These are phyloP conservation scores for Nitzschia palea DNA, from an alignment of 108 stramenopile genomes.

Conservation along the genomic window DNA sequence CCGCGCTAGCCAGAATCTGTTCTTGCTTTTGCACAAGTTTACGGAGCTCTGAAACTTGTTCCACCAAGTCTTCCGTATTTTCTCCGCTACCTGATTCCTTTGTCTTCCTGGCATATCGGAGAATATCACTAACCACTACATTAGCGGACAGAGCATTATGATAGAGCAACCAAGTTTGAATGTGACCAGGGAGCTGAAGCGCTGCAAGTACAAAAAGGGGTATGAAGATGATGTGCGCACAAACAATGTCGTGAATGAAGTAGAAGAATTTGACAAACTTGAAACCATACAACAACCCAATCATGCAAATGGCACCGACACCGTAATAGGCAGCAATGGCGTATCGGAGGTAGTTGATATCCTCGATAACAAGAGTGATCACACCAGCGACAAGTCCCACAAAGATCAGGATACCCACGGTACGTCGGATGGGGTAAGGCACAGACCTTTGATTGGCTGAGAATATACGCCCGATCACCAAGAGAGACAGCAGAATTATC, in stretches of 20 bases:
- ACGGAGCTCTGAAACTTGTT: conserved; percentile 87
- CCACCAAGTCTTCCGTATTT: conserved; percentile 73
- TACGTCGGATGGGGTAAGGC: conserved; percentile 81
- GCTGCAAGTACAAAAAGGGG: conserved; percentile 85
- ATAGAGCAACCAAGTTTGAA: conserved; percentile 97
- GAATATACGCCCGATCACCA: conserved; percentile 56
- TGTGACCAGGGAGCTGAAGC: conserved; percentile 80
- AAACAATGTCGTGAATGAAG: conserved; percentile 91
- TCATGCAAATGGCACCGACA: conserved; percentile 71
- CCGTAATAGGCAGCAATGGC: conserved; percentile 91
- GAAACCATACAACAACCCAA: conserved; percentile 82
- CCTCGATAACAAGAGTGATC: conserved; percentile 68
- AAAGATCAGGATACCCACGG: conserved; percentile 75
- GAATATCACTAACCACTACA: conserved; percentile 96
- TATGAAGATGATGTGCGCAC: conserved; percentile 93
- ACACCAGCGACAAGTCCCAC: conserved; percentile 67
- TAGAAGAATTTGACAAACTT: conserved; percentile 85
- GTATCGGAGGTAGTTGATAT: conserved; percentile 85
- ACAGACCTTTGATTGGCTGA: conserved; percentile 57
- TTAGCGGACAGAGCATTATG: conserved; percentile 95
- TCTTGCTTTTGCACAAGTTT: conserved; percentile 87
- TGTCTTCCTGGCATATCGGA: conserved; percentile 88
- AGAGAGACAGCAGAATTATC: conserved; percentile 45
- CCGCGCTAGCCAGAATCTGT: conserved; percentile 58
- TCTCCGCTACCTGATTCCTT: conserved; percentile 85